Base-by-base conservation (phyloP, 305 asterid genomes). In the Andrographis paniculata region DNA sequence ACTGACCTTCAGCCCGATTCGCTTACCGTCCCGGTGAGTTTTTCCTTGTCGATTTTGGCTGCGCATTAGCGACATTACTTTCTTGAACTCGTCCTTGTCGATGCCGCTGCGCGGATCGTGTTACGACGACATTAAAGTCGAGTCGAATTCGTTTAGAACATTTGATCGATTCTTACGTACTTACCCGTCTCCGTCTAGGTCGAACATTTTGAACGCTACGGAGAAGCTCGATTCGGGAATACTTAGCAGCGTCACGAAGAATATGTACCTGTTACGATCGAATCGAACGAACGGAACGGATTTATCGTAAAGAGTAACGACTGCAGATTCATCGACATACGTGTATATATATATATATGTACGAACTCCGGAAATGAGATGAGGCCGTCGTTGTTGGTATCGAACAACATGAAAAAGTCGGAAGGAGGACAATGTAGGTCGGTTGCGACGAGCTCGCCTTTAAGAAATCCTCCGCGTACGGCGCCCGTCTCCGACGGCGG, bases 61-160 rank as follows among this genome's bases (percentile, higher is more conserved):
- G 42, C 98, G 83, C 98, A 89, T 85, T 31, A 85, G 73, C 17
- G 75, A 50, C 98, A 85, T 89, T 77, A 89, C 94, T 72, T 73
- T 89, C 76, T 80, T 72, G 56, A 89, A 85, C 60, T 89, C 97
- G 42, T 74, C 52, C 68, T 67, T 74, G 67, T 88, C 97, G 47
- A 88, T 74, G 22, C 75, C 75, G 60, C 97, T 84, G 84, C 41
- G 43, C 2, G 9, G 4, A 6, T 3, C 23, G 18, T 7, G 47
- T 20, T 37, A 24, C 4, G 30, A n/a, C n/a, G n/a, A n/a, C n/a
- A n/a, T n/a, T n/a, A 24, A 24, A 24, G 30, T 24, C 8, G 30
- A 24, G 30, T 8, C 30, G 30, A 24, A n/a, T 24, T 24, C 4
- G 8, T 24, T 24, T 3, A 24, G 30, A 3, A 24, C 8, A 24